These are phyloP conservation scores for Neurospora sp. DNA, from an alignment of 495 filamentous ascomycete species.

Conservation along the genomic window DNA sequence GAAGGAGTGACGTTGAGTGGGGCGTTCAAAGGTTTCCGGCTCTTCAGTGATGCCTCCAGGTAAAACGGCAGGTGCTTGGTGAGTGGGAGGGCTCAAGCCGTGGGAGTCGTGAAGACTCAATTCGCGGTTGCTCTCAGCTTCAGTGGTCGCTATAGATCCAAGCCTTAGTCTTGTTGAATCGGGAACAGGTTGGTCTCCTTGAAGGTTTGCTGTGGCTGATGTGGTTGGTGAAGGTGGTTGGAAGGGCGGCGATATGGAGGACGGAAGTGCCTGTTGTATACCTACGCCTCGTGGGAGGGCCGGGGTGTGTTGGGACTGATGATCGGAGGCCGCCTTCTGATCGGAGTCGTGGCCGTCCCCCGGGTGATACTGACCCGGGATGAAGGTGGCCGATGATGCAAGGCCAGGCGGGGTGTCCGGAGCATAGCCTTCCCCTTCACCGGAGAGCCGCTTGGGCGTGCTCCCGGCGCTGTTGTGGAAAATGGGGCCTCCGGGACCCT, in stretches of 20 bases:
- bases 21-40: constrained; percentile 17
- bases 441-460: constrained; percentile 16
- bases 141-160: constrained; percentile 13
- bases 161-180: constrained; percentile 1
- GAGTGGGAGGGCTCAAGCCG: constrained; percentile 11
- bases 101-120: constrained; percentile 20
- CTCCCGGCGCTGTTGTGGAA: constrained; percentile 9
- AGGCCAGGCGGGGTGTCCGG: neutral
- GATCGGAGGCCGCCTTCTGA: constrained; percentile 8
- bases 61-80: constrained; percentile 15
- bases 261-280: constrained; percentile 19
- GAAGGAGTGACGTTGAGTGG: constrained; percentile 9
- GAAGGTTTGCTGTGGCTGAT: neutral
- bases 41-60: constrained; percentile 21
- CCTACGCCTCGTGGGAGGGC: constrained; percentile 11
- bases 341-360: constrained; percentile 9
- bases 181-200: neutral
- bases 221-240: constrained; percentile 10
- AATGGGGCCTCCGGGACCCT: constrained; percentile 26
- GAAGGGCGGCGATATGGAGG: constrained; percentile 16
- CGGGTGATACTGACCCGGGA: constrained; percentile 1
- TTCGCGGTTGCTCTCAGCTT: constrained; percentile 17
- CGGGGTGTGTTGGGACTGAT: constrained; percentile 8
- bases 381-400: neutral
- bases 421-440: constrained; percentile 1